These are phyloP conservation scores for Thalassiosira pacifica DNA, from an alignment of 352 stramenopile genomes.

Conservation along the genomic window DNA sequence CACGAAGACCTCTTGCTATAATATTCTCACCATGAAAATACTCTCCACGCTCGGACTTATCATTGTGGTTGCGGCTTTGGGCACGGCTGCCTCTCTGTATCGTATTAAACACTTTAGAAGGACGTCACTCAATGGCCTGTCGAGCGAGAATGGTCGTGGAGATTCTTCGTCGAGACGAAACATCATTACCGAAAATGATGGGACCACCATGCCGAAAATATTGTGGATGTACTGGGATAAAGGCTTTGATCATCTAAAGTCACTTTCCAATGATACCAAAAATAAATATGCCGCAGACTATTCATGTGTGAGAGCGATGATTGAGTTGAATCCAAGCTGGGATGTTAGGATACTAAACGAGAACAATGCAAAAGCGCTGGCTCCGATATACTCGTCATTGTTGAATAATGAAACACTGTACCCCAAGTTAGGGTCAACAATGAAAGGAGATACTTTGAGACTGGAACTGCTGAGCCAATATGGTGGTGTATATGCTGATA, in stretches of 20 bases:
- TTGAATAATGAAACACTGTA: background rate
- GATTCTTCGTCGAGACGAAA: background rate
- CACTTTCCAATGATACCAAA: background rate
- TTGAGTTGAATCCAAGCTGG: background rate
- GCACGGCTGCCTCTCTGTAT: background rate
- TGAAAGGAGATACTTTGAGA: constrained; percentile 2
- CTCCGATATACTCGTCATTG: background rate
- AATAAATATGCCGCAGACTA: background rate
- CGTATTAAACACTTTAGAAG: background rate
- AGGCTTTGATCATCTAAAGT: constrained; percentile 17
- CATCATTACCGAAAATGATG: background rate
- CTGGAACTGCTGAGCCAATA: constrained; percentile 24
- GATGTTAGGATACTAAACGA: background rate
- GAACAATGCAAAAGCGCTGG: background rate
- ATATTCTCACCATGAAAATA: background rate
- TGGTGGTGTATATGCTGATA: constrained; percentile 17
- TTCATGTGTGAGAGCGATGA: background rate
- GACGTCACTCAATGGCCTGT: background rate
- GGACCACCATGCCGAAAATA: background rate
- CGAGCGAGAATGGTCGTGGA: background rate
- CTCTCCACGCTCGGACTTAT: background rate
- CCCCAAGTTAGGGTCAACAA: background rate
- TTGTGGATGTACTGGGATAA: constrained; percentile 27
- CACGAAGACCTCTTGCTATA: no score
- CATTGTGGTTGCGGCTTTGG: background rate